Percentiles rank a stretch among this genome's conserved stretches.
Conservation (phyloP, 352 stramenopile species). For the Phytophthora colocasiae region DNA sequence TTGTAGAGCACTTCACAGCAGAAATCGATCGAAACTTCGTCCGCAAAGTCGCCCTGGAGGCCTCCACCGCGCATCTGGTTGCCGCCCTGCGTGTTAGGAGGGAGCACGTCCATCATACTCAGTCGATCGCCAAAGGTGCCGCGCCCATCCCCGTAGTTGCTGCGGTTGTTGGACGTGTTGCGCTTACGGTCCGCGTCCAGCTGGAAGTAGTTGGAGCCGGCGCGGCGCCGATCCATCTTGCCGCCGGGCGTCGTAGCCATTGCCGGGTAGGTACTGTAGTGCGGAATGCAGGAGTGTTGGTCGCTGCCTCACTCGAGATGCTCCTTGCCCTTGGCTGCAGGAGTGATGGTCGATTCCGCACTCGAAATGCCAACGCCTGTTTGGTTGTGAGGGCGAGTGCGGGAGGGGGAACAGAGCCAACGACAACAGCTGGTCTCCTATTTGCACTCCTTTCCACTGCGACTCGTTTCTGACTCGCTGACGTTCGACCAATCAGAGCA, state of each 20-base stretch:
- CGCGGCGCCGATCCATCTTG: slow-evolving; percentile 67
- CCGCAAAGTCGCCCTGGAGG: slow-evolving; percentile 72
- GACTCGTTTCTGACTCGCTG: slow-evolving; percentile 25
- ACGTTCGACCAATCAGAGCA: slow-evolving; percentile 17
- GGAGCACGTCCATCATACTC: slow-evolving; percentile 75
- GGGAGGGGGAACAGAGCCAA: slow-evolving; percentile 3
- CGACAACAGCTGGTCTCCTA: slow-evolving; percentile 1
- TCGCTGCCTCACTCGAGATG: slow-evolving; percentile 17
- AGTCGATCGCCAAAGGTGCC: slow-evolving; percentile 65
- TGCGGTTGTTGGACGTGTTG: slow-evolving; percentile 58
- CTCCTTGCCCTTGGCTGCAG: slow-evolving; percentile 1
- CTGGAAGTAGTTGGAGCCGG: slow-evolving; percentile 89
- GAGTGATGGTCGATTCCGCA: slow-evolving; percentile 29
- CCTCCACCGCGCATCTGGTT: slow-evolving; percentile 45
- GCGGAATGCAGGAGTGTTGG: slow-evolving; percentile 18
- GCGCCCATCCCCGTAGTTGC: slow-evolving; percentile 48
- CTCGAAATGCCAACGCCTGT: slow-evolving; percentile 21
- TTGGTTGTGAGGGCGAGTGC: slow-evolving; percentile 25
- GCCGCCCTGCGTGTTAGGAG: slow-evolving; percentile 35
- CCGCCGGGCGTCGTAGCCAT: slow-evolving; percentile 48
- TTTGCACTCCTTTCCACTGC: slow-evolving; percentile 4
- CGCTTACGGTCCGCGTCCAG: slow-evolving; percentile 81
- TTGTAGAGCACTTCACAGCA: slow-evolving; percentile 74
- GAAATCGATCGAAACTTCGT: slow-evolving; percentile 76
- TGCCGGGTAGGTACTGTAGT: not conserved